Percentiles rank a stretch among this genome's conserved stretches.
Conservation (phyloP, 176 grass and related monocot genomes). For the Eragrostis nindensis region DNA sequence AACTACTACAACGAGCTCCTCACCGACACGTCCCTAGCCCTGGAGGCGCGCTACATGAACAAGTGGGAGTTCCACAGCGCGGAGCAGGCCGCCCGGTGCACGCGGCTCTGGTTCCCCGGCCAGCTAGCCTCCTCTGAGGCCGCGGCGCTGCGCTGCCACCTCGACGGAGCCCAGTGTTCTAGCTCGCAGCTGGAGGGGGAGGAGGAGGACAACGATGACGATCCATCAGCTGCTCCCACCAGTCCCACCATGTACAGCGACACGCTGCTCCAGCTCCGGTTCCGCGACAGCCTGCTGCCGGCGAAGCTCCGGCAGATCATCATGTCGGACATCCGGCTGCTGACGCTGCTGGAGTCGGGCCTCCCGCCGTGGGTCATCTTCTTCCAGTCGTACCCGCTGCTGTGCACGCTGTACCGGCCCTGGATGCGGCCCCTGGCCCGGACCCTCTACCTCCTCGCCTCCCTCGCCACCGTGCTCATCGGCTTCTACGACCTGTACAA, state of each 20-base stretch:
- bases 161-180: constrained; percentile 39
- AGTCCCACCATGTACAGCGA: constrained; percentile 43
- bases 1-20: constrained; percentile 95
- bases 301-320: constrained; percentile 66
- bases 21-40: constrained; percentile 74
- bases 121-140: constrained; percentile 36
- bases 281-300: constrained; percentile 61
- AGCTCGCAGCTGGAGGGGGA: constrained; percentile 43
- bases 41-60: constrained; percentile 86
- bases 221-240: no score
- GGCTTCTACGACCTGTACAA: constrained; percentile 99
- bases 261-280: constrained; percentile 65
- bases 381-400: constrained; percentile 84
- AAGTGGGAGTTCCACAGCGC: constrained; percentile 90
- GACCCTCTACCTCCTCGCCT: constrained; percentile 61
- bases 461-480: constrained; percentile 70
- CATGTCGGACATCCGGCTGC: constrained; percentile 76
- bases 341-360: constrained; percentile 81
- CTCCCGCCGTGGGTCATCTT: constrained; percentile 92
- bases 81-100: constrained; percentile 66
- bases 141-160: constrained; percentile 46
- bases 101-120: constrained; percentile 60
- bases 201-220: background rate
- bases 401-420: constrained; percentile 77
- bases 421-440: constrained; percentile 81